Percentiles rank a stretch among this genome's conserved stretches.
Evolutionary conservation across 768 basidiomycete genomes (phyloP).

Genomic region (Paxillus rubicundulus): DNA sequence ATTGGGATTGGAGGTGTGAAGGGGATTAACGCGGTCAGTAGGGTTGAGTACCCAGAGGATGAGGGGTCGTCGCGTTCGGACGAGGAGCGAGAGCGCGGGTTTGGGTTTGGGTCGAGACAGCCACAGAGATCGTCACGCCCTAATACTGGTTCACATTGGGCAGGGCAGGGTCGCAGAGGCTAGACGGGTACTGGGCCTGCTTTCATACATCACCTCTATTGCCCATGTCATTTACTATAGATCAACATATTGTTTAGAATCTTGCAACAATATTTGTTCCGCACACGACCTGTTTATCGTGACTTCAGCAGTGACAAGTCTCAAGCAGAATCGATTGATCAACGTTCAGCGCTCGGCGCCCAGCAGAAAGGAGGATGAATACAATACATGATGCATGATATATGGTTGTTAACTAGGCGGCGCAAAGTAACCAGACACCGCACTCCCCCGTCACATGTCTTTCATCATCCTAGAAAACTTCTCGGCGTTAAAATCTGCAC

Average conservation of each 20-base stretch:
- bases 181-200: neutral
- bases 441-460: no score
- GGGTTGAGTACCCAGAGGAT: neutral
- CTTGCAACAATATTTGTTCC: no score
- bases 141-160: neutral
- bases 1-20: constrained; percentile 45
- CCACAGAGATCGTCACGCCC: neutral
- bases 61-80: neutral
- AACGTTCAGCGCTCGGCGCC: no score
- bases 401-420: no score
- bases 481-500: neutral
- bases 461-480: neutral
- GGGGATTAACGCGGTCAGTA: constrained; percentile 20
- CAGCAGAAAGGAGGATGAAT: no score
- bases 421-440: no score
- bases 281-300: no score
- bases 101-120: no score
- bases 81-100: no score
- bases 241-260: neutral
- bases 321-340: no score
- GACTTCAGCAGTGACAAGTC: no score
- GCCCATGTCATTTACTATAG: neutral
- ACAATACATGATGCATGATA: no score
- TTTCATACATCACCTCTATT: neutral
- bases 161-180: neutral